phyloP scores from a whole-genome alignment of 352 stramenopile genomes.

The Phytophthora vignae region DNA sequence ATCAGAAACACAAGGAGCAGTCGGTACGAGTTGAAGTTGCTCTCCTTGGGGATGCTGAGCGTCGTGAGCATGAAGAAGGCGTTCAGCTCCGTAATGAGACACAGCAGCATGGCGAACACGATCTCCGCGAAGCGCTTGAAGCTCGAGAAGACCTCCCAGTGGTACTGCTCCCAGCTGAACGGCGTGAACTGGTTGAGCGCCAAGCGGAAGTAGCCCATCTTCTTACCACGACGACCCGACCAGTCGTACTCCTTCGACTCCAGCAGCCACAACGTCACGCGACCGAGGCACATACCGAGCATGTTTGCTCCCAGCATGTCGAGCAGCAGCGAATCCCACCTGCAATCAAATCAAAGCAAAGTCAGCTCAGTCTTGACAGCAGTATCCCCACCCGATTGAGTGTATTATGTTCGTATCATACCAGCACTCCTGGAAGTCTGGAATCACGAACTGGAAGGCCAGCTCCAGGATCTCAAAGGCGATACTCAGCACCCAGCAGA shows the following conservation, averaged over 20 bases:
- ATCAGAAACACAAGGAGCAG: slow-evolving; percentile 83
- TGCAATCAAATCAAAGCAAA: slow-evolving; percentile 7
- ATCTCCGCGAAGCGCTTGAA: slow-evolving; percentile 90
- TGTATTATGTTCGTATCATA: slow-evolving; percentile 12
- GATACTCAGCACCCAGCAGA: slow-evolving; percentile 92
- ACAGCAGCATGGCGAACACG: slow-evolving; percentile 88
- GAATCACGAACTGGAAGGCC: slow-evolving; percentile 89
- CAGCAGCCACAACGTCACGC: slow-evolving; percentile 77
- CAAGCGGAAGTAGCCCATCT: slow-evolving; percentile 69
- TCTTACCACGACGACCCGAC: slow-evolving; percentile 82
- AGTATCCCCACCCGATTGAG: not conserved
- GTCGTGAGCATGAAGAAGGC: slow-evolving; percentile 94
- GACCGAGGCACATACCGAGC: slow-evolving; percentile 87
- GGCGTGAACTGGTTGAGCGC: slow-evolving; percentile 91
- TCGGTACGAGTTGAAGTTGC: slow-evolving; percentile 86
- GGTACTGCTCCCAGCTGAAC: slow-evolving; percentile 88
- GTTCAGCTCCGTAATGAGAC: slow-evolving; percentile 91
- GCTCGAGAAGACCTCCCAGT: slow-evolving; percentile 93
- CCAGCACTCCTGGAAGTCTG: slow-evolving; percentile 96
- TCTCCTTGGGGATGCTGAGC: slow-evolving; percentile 88
- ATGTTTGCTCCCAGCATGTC: slow-evolving; percentile 94
- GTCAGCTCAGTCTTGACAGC: not conserved
- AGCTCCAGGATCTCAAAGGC: slow-evolving; percentile 93
- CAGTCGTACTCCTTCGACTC: slow-evolving; percentile 93
- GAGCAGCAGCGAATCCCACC: slow-evolving; percentile 93